Percentiles rank a stretch among this genome's conserved stretches.
Conservation (phyloP, 208 protist genomes). For the Crithidia fasciculata region DNA sequence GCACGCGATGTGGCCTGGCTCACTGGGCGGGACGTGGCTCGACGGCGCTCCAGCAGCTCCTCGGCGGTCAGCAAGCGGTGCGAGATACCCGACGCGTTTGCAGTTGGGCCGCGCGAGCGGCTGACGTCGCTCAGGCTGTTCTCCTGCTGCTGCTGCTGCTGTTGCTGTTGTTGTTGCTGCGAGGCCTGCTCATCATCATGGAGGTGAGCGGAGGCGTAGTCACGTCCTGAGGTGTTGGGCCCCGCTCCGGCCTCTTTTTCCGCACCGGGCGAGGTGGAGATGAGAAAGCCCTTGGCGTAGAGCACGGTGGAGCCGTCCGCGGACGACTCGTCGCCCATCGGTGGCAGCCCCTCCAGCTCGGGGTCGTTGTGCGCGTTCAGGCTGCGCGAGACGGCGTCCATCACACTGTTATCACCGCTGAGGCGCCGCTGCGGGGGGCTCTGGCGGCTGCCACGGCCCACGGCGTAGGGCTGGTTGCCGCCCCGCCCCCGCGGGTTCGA, state of each 20-base stretch:
- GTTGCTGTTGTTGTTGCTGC: slow-evolving; percentile 2
- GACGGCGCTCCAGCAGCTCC: slow-evolving; percentile 26
- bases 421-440: slow-evolving; percentile 12
- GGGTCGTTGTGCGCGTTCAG: slow-evolving; percentile 40
- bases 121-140: slow-evolving; percentile 7
- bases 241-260: not conserved
- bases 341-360: slow-evolving; percentile 37
- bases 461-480: not conserved
- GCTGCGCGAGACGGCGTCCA: slow-evolving; percentile 36
- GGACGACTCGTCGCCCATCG: slow-evolving; percentile 18
- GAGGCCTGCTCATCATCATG: slow-evolving; percentile 2
- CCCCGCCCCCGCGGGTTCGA: no score
- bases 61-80: slow-evolving; percentile 32
- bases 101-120: slow-evolving; percentile 17
- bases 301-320: slow-evolving; percentile 20
- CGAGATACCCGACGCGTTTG: slow-evolving; percentile 22
- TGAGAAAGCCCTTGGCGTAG: slow-evolving; percentile 32
- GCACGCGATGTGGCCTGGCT: slow-evolving; percentile 18
- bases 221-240: not conserved
- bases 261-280: slow-evolving; percentile 12
- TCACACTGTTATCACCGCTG: slow-evolving; percentile 24
- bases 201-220: slow-evolving; percentile 12
- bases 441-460: not conserved
- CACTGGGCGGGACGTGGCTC: slow-evolving; percentile 7
- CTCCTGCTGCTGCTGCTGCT: slow-evolving; percentile 14